phyloP scores from a whole-genome alignment of 495 filamentous ascomycete species.

The Parmelia sp. region DNA sequence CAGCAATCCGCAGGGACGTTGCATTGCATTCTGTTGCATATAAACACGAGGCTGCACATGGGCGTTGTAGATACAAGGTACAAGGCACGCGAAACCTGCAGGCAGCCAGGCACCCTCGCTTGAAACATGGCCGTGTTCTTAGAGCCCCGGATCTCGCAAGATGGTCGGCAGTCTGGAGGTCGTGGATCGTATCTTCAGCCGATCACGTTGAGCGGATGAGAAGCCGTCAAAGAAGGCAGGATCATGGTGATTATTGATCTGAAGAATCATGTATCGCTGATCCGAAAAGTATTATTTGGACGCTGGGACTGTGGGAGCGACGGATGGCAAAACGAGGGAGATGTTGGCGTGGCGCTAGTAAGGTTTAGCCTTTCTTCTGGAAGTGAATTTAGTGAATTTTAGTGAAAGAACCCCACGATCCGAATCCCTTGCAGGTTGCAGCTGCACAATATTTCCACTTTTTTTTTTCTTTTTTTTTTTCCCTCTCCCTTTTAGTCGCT shows the following conservation, averaged over 20 bases:
- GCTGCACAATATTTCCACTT: neutral
- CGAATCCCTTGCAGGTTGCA: neutral
- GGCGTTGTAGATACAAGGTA: neutral
- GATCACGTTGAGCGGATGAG: neutral
- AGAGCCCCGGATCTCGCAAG: neutral
- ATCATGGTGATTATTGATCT: neutral
- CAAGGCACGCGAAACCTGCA: conserved; percentile 2
- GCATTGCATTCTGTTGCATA: neutral
- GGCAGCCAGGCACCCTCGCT: neutral
- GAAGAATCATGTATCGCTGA: neutral
- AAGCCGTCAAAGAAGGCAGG: neutral
- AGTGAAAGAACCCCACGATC: conserved; percentile 4
- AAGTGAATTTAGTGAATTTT: no score
- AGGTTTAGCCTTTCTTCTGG: conserved; percentile 1
- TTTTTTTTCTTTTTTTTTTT: no score
- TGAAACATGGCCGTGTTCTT: neutral
- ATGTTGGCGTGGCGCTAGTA: neutral
- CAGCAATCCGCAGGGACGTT: conserved; percentile 2
- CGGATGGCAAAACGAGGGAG: neutral
- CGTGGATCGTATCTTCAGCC: neutral
- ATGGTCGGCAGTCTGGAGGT: neutral
- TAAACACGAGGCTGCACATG: conserved; percentile 9
- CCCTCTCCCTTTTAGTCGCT: neutral
- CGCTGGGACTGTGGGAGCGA: neutral
- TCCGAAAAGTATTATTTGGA: neutral